Evolutionary conservation across 345 rosid species (phyloP), one percentile per base, ranked within the genome.

Genomic region (Cochlearia excelsa): DNA sequence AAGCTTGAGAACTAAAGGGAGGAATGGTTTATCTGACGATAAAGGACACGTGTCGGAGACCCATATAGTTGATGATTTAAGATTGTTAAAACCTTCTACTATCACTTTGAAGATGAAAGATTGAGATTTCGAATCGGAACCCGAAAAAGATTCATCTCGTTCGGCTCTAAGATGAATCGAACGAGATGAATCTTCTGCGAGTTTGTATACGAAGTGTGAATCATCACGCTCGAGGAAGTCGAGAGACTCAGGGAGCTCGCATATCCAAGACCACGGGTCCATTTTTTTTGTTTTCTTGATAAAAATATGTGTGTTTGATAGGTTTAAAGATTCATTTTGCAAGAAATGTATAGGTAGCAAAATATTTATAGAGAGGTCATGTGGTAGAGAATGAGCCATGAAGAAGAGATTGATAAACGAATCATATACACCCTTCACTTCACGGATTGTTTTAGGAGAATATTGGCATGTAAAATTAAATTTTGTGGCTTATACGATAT

Each of bases 201-300:
- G 82, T 51, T 79, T 76, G 52, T 76, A 73, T 59, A 54, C 34
- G 5, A 43, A 67, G 0, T 71, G 41, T 7, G 83, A 66, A 48
- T 67, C 66, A 9, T 16, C 23, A 16, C 84, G 78, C 9, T 66
- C 78, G 2, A 10, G 10, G 71, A 74, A 74, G 45, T 70, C 62
- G 5, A 51, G 63, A 3, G 73, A 71, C 67, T 61, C 59, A 6
- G 75, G 80, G 1, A 88, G 80, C 59, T 77, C 80, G 44, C 79
- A 82, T 37, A 91, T 80, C 95, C 96, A 90, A 2, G 91, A 81
- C 98, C 98, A 91, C 2, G 85, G 63, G 51, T 84, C 83, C 79
- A 84, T 69, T 76, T 77, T 78, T 16, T 16, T 16, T 16, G 4
- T 3, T 38, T 8, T 37, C 8, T 54, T 6, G 3, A 7, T 50